Evolutionary conservation across 768 basidiomycete species (phyloP), one percentile per base, ranked within the genome.

Genomic region (Mrakia frigida): DNA sequence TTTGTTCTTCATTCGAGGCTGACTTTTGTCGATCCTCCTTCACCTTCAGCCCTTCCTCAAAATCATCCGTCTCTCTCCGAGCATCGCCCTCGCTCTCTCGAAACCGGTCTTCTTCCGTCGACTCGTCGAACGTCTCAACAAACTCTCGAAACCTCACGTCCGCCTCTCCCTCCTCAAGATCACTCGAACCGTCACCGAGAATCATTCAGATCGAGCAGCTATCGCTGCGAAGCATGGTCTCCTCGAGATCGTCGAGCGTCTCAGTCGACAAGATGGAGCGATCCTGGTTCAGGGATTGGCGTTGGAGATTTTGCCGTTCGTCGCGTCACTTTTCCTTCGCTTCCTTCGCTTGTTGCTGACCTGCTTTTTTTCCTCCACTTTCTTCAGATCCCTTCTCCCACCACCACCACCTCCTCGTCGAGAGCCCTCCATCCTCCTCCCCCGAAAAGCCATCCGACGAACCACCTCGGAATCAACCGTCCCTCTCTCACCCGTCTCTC

Each of bases 141-240:
- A 85, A 81, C 85, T 89, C 86, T 85, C 87, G 84, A 94, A 92
- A 80, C 91, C 97, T 2, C 91, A 96, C 73, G 92, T 97, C 18
- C 90, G 94, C 67, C 88, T 98, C 53, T 96, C 93, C 82, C 86
- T 99, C 43, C 86, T 99, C 74, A 89, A 92, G 67, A 89, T 98
- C 76, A 86, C 96, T 61, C 88, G 90, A 76, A 87, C 90, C 0
- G 90, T 95, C 2, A 95, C 92, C 83, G 96, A 99, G 78, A 89
- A 90, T 11, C 92, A 95, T 79, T 93, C 93, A 3, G 94, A 94
- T 80, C 87, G 91, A 13, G 89, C 89, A 3, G 88, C 89, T 80
- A 85, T 95, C 69, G 92, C 96, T 35, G 91, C 92, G 81, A 86
- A 88, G 67, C 96, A 92, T 81, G 92, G 91, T 0, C 84, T 96